A percentile compares a stretch with the other conserved stretches of the same genome.
These are phyloP conservation scores for Geotrichum armillariae DNA, from an alignment of 1,139 yeast genomes.

Conservation along the genomic window DNA sequence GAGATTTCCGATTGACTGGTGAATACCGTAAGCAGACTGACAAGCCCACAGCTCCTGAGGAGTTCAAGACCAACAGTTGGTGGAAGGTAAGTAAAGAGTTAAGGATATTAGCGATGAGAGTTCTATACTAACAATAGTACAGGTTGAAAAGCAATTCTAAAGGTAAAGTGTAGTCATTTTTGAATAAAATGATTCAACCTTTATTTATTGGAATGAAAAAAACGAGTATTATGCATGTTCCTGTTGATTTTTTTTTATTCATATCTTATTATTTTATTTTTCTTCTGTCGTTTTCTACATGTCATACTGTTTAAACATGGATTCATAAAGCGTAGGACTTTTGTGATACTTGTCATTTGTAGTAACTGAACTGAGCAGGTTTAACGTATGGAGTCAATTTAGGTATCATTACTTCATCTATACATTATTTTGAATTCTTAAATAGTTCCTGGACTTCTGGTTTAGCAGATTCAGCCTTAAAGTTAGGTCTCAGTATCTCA, in stretches of 20 bases:
- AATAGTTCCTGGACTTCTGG: slow-evolving; percentile 21
- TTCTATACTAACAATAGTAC: slow-evolving; percentile 5
- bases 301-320: too few species aligned
- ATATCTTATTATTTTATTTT: background rate
- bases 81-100: slow-evolving; percentile 38
- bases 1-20: slow-evolving; percentile 79
- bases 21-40: slow-evolving; percentile 67
- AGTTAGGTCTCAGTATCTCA: slow-evolving; percentile 49
- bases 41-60: slow-evolving; percentile 71
- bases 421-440: background rate
- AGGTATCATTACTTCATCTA: too few species aligned
- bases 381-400: too few species aligned
- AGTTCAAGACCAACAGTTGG: slow-evolving; percentile 57
- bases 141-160: slow-evolving; percentile 20
- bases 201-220: slow-evolving; percentile 3
- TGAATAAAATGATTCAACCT: background rate
- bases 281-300: background rate
- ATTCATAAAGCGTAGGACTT: too few species aligned
- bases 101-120: background rate
- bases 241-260: slow-evolving; percentile 4
- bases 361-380: too few species aligned
- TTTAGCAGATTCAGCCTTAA: slow-evolving; percentile 27
- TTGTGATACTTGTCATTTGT: too few species aligned
- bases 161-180: background rate
- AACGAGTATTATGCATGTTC: slow-evolving; percentile 10